Percentiles rank a stretch among this genome's conserved stretches.
Conservation (phyloP, 2,329 filamentous ascomycete species). For the Epichloe gansuensis region DNA sequence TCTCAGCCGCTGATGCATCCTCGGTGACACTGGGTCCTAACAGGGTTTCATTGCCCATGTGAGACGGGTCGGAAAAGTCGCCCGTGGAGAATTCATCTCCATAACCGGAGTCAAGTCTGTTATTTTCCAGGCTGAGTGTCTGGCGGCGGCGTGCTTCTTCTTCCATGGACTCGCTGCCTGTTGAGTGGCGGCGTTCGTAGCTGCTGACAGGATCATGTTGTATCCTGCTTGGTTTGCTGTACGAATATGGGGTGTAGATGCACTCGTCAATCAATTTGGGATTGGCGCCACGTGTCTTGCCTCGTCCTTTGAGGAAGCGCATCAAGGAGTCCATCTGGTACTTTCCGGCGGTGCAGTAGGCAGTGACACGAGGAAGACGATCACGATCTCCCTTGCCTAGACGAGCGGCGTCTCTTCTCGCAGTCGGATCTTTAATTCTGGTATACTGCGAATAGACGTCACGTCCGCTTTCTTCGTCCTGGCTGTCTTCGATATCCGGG, state of each 20-base stretch:
- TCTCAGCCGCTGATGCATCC: slow-evolving; percentile 27
- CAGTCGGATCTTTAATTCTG: slow-evolving; percentile 91
- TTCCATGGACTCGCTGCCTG: slow-evolving; percentile 49
- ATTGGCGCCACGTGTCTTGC: slow-evolving; percentile 63
- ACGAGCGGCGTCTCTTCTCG: slow-evolving; percentile 79
- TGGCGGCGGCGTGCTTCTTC: slow-evolving; percentile 33
- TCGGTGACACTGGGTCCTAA: slow-evolving; percentile 23
- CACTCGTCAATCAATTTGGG: slow-evolving; percentile 96
- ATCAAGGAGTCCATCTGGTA: slow-evolving; percentile 86
- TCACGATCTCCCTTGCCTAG: slow-evolving; percentile 88
- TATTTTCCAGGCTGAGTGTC: slow-evolving; percentile 45
- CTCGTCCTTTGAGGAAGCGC: slow-evolving; percentile 78
- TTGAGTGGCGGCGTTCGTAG: slow-evolving; percentile 61
- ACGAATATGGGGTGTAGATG: slow-evolving; percentile 89
- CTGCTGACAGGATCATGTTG: slow-evolving; percentile 28
- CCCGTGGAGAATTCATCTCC: slow-evolving; percentile 18
- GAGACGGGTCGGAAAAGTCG: slow-evolving; percentile 14
- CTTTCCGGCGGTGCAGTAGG: slow-evolving; percentile 87
- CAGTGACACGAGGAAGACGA: slow-evolving; percentile 78
- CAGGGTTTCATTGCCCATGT: slow-evolving; percentile 20
- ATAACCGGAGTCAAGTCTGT: slow-evolving; percentile 20
- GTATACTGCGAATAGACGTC: slow-evolving; percentile 98
- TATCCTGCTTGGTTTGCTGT: slow-evolving; percentile 35
- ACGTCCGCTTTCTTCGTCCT: slow-evolving; percentile 79
- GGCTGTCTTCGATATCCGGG: slow-evolving; percentile 65